Conservation (phyloP, 306 rosid species). For the Trifolium subterraneum region DNA sequence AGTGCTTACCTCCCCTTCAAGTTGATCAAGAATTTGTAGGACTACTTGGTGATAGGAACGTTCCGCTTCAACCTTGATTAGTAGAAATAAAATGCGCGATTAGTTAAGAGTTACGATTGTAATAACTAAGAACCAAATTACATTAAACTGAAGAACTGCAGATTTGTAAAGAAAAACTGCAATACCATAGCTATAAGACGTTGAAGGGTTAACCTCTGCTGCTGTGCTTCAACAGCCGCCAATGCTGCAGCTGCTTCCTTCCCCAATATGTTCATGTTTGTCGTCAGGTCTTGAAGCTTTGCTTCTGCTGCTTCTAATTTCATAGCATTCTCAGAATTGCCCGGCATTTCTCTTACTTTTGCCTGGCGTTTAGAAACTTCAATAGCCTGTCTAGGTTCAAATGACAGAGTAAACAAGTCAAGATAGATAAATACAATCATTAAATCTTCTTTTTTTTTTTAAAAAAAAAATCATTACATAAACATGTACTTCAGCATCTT, state of each 20-base stretch:
- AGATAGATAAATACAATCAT: conserved; percentile 33
- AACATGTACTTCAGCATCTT: no score
- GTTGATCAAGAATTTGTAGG: conserved; percentile 88
- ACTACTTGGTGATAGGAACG: conserved; percentile 86
- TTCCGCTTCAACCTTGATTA: conserved; percentile 87
- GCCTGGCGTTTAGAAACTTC: conserved; percentile 95
- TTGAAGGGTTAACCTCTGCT: conserved; percentile 96
- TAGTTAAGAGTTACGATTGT: conserved; percentile 21
- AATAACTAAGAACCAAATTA: conserved; percentile 30
- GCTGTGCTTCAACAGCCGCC: conserved; percentile 99
- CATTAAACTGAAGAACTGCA: conserved; percentile 12
- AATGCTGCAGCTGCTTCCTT: conserved; percentile 98
- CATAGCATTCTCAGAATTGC: conserved; percentile 73
- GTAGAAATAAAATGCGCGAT: conserved; percentile 35
- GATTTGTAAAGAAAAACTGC: conserved; percentile 29
- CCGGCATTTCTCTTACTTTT: conserved; percentile 82
- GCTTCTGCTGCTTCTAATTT: conserved; percentile 93
- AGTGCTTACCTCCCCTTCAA: conserved; percentile 87
- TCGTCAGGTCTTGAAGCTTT: conserved; percentile 84
- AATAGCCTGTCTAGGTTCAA: conserved; percentile 95
- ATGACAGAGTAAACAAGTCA: conserved; percentile 49
- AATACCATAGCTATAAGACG: conserved; percentile 92
- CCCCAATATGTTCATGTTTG: conserved; percentile 87
- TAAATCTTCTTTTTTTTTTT: no score
- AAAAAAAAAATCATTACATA: no score